phyloP scores from a whole-genome alignment of 129 eudicot species.

The Artemisia tridentata region DNA sequence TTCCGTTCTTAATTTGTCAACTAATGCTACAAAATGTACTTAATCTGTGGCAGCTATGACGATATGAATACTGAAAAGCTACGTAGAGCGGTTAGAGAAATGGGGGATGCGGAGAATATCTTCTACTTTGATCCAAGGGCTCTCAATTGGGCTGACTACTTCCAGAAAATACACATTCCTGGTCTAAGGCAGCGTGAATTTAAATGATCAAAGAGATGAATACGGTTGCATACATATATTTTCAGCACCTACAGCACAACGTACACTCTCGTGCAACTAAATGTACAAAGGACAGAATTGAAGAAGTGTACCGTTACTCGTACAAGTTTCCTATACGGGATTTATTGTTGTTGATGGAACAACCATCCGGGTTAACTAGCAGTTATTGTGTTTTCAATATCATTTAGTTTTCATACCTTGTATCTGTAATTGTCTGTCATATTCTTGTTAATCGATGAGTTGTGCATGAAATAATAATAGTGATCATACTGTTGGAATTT shows the following conservation, averaged over 20 bases:
- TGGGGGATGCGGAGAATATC: slow-evolving; percentile 38
- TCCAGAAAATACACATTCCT: slow-evolving; percentile 64
- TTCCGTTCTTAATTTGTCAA: too few relatives aligned
- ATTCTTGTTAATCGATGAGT: too few relatives aligned
- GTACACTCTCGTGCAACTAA: background rate
- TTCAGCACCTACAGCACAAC: background rate
- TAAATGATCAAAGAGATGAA: slow-evolving; percentile 34
- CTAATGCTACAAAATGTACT: background rate
- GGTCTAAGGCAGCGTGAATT: slow-evolving; percentile 67
- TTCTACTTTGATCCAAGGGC: slow-evolving; percentile 79
- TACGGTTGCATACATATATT: background rate
- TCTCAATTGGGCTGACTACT: slow-evolving; percentile 77
- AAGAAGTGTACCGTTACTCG: background rate
- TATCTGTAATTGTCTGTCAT: background rate
- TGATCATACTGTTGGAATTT: too few relatives aligned
- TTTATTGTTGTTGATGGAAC: background rate
- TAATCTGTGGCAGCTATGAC: slow-evolving; percentile 50
- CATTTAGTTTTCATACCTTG: background rate
- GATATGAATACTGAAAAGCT: slow-evolving; percentile 80
- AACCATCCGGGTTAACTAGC: background rate
- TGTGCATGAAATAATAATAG: too few relatives aligned
- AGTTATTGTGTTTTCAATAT: background rate
- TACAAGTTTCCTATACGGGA: background rate
- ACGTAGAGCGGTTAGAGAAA: slow-evolving; percentile 47
- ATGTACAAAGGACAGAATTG: background rate